Evolutionary conservation across 352 stramenopile species (phyloP), one percentile per base, ranked within the genome.

Genomic region (Phytophthora brassicae): DNA sequence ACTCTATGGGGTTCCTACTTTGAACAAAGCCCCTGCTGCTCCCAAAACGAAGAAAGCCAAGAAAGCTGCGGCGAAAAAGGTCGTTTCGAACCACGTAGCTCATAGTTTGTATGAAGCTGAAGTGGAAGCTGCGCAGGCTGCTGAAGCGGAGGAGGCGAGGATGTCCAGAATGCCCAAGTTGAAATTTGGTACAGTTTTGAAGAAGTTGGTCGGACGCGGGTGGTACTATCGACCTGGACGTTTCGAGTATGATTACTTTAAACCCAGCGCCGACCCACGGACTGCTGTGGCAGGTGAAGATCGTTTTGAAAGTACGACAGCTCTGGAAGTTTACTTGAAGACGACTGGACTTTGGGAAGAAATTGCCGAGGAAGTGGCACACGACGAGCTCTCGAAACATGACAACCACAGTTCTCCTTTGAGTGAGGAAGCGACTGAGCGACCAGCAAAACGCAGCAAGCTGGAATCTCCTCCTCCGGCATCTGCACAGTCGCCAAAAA

Each of bases 201-300:
- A 81, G 29, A 85, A 80, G 36, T 62, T 92, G 2, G 16, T 80
- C 6, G 31, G 53, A 38, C 81, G 81, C 14, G 84, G 84, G 8
- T 92, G 84, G 84, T 73, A 71, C 45, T 90, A 88, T 54, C 77
- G 80, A 8, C 81, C 84, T 19, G 84, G 84, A 1, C 77, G 81
- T 0, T 92, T 92, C 54, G 84, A 92, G 68, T 92, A 92, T 55
- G 80, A 92, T 61, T 92, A 92, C 79, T 92, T 90, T 59, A 92
- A 90, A 50, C 81, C 84, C 3, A 73, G 70, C 29, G 52, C 65
- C 35, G 88, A 77, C 45, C 59, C 66, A 3, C 90, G 82, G 61
- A 74, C 63, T 9, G 76, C 72, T 1, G 60, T 63, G 36, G 63
- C 82, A 17, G 81, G 81, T 33, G 84, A 90, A 54, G 84, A 92